Percentiles rank a stretch among this genome's conserved stretches.
phyloP scores from a whole-genome alignment of 2,329 filamentous ascomycete species.

The Sodiomyces alkalinus region DNA sequence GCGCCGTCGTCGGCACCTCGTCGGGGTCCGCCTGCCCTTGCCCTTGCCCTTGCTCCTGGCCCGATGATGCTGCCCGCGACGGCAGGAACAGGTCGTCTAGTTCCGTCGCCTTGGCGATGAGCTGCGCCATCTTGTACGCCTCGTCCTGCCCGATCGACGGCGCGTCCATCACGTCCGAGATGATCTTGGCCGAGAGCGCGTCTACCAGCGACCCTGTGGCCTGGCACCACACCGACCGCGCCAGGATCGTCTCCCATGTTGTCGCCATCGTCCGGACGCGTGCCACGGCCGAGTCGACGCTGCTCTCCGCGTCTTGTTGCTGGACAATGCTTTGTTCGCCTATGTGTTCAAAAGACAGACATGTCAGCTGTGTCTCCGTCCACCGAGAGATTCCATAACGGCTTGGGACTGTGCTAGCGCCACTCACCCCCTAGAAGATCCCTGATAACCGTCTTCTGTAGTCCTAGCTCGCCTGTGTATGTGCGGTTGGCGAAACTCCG shows the following conservation, averaged over 20 bases:
- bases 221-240: slow-evolving; percentile 47
- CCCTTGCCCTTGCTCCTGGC: no score
- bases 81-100: slow-evolving; percentile 46
- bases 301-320: slow-evolving; percentile 36
- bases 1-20: slow-evolving; percentile 38
- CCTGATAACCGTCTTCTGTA: slow-evolving; percentile 44
- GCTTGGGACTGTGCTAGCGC: no score
- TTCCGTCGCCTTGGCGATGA: slow-evolving; percentile 40
- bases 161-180: slow-evolving; percentile 47
- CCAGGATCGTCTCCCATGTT: slow-evolving; percentile 42
- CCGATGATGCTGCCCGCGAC: slow-evolving; percentile 19
- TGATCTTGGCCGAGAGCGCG: slow-evolving; percentile 41
- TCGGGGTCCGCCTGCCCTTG: slow-evolving; percentile 6
- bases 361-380: not conserved
- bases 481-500: slow-evolving; percentile 45
- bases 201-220: slow-evolving; percentile 46
- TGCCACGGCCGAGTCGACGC: slow-evolving; percentile 35
- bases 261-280: slow-evolving; percentile 38
- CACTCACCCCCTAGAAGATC: slow-evolving; percentile 40
- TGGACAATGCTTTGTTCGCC: slow-evolving; percentile 44
- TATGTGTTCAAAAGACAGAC: slow-evolving; percentile 8
- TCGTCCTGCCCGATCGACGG: slow-evolving; percentile 47
- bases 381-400: no score
- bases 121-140: slow-evolving; percentile 42
- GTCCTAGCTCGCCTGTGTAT: slow-evolving; percentile 44